Conservation (phyloP, 768 basidiomycete genomes). For the Mycena venus region DNA sequence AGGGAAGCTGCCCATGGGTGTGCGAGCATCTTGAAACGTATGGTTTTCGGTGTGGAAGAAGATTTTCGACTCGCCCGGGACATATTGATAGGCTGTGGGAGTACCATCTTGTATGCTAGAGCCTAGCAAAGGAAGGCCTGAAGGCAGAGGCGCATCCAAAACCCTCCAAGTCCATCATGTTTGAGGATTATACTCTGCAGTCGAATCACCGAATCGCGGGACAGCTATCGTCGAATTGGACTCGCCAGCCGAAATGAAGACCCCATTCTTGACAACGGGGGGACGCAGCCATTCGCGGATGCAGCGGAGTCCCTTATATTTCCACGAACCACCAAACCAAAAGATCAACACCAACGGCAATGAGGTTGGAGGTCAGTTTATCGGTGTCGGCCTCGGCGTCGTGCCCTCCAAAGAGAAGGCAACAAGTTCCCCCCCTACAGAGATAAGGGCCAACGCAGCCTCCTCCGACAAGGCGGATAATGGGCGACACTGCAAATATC, state of each 20-base stretch:
- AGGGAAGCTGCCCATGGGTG: constrained; percentile 36
- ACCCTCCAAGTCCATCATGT: constrained; percentile 37
- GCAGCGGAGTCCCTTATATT: background rate
- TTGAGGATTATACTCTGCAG: constrained; percentile 26
- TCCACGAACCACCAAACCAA: constrained; percentile 16
- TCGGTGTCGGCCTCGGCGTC: too few relatives aligned
- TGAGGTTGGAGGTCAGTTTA: background rate
- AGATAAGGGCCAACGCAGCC: constrained; percentile 35
- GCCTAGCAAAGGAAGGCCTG: constrained; percentile 19
- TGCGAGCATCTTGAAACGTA: constrained; percentile 30
- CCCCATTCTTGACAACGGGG: constrained; percentile 33
- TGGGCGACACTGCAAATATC: background rate
- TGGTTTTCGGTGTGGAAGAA: constrained; percentile 38
- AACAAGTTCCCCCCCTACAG: constrained; percentile 31
- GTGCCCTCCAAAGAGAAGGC: constrained; percentile 47
- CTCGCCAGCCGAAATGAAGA: constrained; percentile 46
- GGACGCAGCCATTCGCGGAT: constrained; percentile 24
- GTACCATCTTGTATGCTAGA: constrained; percentile 21
- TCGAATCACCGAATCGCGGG: constrained; percentile 33
- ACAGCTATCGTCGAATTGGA: constrained; percentile 18
- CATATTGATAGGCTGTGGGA: constrained; percentile 13
- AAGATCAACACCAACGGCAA: background rate
- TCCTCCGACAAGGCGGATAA: constrained; percentile 36
- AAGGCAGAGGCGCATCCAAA: constrained; percentile 32
- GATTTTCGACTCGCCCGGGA: constrained; percentile 25